Evolutionary conservation across 2,329 filamentous ascomycete species (phyloP), one percentile per base, ranked within the genome.

Genomic region (Phialophora macrospora): DNA sequence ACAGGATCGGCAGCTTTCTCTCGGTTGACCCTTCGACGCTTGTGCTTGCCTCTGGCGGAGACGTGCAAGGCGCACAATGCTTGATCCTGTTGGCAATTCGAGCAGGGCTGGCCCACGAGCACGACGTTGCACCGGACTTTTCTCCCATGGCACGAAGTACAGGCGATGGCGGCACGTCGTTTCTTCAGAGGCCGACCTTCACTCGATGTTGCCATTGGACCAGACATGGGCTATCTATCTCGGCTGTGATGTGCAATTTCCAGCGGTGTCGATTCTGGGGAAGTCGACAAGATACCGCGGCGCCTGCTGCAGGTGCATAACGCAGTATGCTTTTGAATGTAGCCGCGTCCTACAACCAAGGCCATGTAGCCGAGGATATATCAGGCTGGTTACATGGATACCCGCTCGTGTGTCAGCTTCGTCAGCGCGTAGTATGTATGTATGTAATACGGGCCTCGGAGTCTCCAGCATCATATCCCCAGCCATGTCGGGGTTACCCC

Each of bases 101-200:
- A 71, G 65, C 73, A 74, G 1, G 73, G 73, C 34, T 78, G 75
- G 3, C 81, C 82, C 64, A 79, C 76, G 68, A 82, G 81, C 48
- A 79, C 82, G 17, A 84, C 81, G 70, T 83, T 82, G 64, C 82
- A 84, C 30, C 82, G 76, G 30, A 84, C 82, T 71, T 84, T 84
- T 28, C 82, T 75, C n/a, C 81, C 78, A 17, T 82, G 77, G 70
- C 82, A 84, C n/a, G 80, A 82, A 9, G 83, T 74, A 58, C 82
- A 84, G 9, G 82, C 82, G 59, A 84, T 83, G n/a, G 81, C 74
- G 1, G 82, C 82, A 63, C 82, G 57, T 52, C 65, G 49, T 32
- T 65, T 67, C 54, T 41, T 56, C 20, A 9, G 24, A 34, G 51
- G 49, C 17, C 49, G 20, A 20, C 6, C 38, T n/a, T n/a, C 38